Evolutionary conservation across 208 protist genomes (phyloP).

Genomic region (Trypanosoma conorhini): DNA sequence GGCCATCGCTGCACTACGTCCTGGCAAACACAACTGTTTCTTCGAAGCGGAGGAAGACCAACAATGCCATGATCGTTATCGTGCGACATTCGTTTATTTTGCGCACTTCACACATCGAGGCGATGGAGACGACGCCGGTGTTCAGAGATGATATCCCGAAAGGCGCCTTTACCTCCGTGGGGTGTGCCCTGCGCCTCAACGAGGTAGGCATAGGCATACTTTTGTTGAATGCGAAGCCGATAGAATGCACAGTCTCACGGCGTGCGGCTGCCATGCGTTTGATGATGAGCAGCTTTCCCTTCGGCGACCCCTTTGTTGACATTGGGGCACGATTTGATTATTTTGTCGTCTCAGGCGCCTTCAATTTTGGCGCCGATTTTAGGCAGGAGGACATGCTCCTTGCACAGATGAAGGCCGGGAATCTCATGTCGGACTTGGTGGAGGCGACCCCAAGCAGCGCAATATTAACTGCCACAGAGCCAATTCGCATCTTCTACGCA

Average conservation of each 20-base stretch:
- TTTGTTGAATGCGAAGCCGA: slow-evolving; percentile 48
- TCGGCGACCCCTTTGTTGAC: slow-evolving; percentile 55
- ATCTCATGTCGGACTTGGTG: slow-evolving; percentile 65
- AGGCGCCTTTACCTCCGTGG: slow-evolving; percentile 55
- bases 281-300: slow-evolving; percentile 55
- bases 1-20: slow-evolving; percentile 45
- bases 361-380: slow-evolving; percentile 53
- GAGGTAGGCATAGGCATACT: slow-evolving; percentile 57
- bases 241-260: slow-evolving; percentile 20
- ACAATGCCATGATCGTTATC: slow-evolving; percentile 65
- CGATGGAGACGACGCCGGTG: slow-evolving; percentile 38
- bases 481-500: slow-evolving; percentile 61
- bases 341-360: slow-evolving; percentile 58
- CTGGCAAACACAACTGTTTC: slow-evolving; percentile 45
- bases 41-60: slow-evolving; percentile 38
- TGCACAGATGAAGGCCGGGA: slow-evolving; percentile 49
- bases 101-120: slow-evolving; percentile 58
- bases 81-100: slow-evolving; percentile 65
- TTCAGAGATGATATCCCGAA: slow-evolving; percentile 33
- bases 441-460: slow-evolving; percentile 53
- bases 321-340: slow-evolving; percentile 74
- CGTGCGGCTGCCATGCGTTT: slow-evolving; percentile 46
- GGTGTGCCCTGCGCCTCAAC: slow-evolving; percentile 58
- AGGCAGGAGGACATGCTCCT: slow-evolving; percentile 53
- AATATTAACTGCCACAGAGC: slow-evolving; percentile 32